A percentile compares a stretch with the other conserved stretches of the same genome.
Evolutionary conservation across 2,329 filamentous ascomycete genomes (phyloP).

Genomic region (Fusarium multiceps): DNA sequence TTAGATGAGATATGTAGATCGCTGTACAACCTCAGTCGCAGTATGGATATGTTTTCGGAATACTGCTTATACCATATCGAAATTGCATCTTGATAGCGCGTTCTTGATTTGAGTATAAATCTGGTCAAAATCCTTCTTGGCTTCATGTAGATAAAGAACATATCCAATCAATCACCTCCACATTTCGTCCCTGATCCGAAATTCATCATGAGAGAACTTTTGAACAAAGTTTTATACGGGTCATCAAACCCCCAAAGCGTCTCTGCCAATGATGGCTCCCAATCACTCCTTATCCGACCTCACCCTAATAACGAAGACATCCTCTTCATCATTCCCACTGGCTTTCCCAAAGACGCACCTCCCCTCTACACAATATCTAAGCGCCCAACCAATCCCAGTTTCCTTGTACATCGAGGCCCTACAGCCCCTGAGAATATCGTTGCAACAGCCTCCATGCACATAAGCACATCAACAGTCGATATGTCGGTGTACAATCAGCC

Average conservation of each 20-base stretch:
- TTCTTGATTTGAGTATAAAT: background rate
- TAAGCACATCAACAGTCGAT: conserved; percentile 26
- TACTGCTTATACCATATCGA: background rate
- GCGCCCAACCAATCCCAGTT: conserved; percentile 21
- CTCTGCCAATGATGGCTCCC: conserved; percentile 9
- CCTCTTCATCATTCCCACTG: conserved; percentile 26
- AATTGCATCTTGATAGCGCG: too few relatives aligned
- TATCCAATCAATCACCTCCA: background rate
- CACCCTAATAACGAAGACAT: conserved; percentile 11
- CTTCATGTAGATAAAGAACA: background rate
- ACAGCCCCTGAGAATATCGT: conserved; percentile 25
- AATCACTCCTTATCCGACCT: conserved; percentile 21
- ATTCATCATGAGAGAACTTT: conserved; percentile 18
- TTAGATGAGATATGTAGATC: background rate
- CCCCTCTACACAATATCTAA: conserved; percentile 39
- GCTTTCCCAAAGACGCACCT: conserved; percentile 23
- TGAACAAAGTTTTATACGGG: conserved; percentile 28
- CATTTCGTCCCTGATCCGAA: background rate
- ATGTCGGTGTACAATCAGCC: conserved; percentile 37
- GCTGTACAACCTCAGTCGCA: background rate
- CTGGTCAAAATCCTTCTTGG: background rate
- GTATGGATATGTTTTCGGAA: background rate
- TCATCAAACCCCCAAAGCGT: conserved; percentile 14
- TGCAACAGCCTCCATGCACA: conserved; percentile 37
- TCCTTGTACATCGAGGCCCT: conserved; percentile 30